These are phyloP conservation scores for Grosmannia serpens DNA, from an alignment of 2,329 filamentous ascomycete species.

Conservation along the genomic window DNA sequence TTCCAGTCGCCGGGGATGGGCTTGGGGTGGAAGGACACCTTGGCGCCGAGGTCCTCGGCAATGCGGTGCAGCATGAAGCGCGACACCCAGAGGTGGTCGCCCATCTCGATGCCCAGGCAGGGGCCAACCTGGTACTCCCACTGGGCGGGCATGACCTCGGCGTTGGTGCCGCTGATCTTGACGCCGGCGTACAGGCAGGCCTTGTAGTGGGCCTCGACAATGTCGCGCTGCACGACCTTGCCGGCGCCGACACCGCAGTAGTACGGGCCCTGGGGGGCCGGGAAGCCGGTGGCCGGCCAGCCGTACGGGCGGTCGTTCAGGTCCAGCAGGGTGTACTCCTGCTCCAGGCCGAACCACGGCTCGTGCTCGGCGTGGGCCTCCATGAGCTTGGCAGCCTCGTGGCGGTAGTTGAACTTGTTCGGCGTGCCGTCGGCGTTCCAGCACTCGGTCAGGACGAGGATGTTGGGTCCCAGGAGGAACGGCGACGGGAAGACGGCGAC, in stretches of 20 bases:
- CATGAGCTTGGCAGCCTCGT: constrained; percentile 86
- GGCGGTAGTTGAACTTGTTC: constrained; percentile 97
- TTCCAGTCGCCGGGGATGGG: constrained; percentile 94
- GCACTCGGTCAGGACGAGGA: constrained; percentile 88
- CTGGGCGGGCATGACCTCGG: constrained; percentile 68
- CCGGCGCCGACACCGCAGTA: constrained; percentile 97
- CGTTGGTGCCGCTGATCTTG: constrained; percentile 96
- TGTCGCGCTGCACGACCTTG: constrained; percentile 96
- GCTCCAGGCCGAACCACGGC: constrained; percentile 97
- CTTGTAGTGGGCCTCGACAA: constrained; percentile 75
- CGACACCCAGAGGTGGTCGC: constrained; percentile 92
- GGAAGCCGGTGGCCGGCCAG: constrained; percentile 81
- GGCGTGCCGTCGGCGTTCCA: constrained; percentile 89
- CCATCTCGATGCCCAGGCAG: constrained; percentile 37
- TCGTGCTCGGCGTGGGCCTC: constrained; percentile 68
- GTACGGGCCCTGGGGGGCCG: constrained; percentile 86
- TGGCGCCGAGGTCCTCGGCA: constrained; percentile 91
- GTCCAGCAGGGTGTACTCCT: constrained; percentile 93
- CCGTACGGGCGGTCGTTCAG: constrained; percentile 80
- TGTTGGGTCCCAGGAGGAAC: constrained; percentile 61
- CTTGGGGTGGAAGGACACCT: constrained; percentile 93
- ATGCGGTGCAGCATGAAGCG: constrained; percentile 69
- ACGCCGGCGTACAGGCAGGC: constrained; percentile 74
- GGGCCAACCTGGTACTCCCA: constrained; percentile 17
- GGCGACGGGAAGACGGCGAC: constrained; percentile 66